phyloP scores from a whole-genome alignment of 179 eudicot species.

The Camellia oleifera region DNA sequence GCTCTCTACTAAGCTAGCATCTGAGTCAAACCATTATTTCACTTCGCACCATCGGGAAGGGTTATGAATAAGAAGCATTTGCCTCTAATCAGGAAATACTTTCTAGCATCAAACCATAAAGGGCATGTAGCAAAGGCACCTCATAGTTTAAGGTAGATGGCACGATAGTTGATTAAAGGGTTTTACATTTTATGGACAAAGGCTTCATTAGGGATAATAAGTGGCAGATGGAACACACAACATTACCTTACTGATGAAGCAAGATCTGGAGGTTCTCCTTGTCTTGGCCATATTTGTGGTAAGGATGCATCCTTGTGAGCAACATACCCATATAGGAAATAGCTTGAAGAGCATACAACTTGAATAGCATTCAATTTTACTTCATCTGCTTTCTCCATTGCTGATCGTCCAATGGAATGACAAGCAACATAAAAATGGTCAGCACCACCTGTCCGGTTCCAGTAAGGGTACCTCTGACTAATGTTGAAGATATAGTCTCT shows the following conservation, averaged over 20 bases:
- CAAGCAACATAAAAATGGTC: conserved; percentile 91
- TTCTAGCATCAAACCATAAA: no score
- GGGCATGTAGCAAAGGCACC: no score
- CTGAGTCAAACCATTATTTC: no score
- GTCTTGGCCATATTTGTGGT: conserved; percentile 93
- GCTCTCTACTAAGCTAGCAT: no score
- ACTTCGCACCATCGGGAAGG: no score
- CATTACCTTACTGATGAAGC: conserved; percentile 57
- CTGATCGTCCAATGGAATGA: conserved; percentile 72
- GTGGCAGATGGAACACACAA: neutral
- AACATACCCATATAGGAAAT: conserved; percentile 59
- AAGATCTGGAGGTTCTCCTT: conserved; percentile 41
- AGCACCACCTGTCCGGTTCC: conserved; percentile 79
- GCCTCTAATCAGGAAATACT: no score
- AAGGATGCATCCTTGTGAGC: conserved; percentile 80
- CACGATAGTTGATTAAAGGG: no score
- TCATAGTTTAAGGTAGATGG: no score
- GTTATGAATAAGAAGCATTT: no score
- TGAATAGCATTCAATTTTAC: conserved; percentile 81
- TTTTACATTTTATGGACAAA: no score
- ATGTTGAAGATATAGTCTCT: conserved; percentile 49
- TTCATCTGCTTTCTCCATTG: conserved; percentile 58
- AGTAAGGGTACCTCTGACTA: conserved; percentile 53
- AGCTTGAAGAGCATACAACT: conserved; percentile 85
- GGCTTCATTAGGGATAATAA: neutral